Evolutionary conservation across 306 rosid species (phyloP), one percentile per base, ranked within the genome.

Genomic region (Cucumis cinereus): DNA sequence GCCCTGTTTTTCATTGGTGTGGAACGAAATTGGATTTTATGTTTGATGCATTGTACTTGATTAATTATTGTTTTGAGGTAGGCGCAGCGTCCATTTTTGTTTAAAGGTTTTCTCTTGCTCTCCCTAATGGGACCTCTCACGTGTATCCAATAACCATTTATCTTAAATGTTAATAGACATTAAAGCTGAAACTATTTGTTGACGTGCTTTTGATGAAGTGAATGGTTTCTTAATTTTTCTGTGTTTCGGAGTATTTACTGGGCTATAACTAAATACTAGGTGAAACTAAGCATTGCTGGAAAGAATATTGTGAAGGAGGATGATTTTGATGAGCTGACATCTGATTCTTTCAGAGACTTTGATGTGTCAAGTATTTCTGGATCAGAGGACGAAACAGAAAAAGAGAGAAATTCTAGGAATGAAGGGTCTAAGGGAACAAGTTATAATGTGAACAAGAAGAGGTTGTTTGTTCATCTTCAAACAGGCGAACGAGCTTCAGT

Each of bases 301-400:
- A 94, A 94, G 87, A 86, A 62, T 57, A 94, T 50, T 81, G 91
- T 91, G 79, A 94, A 89, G 82, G 98, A 94, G 88, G 98, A 94
- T 63, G 98, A 93, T 79, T 89, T 91, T 85, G 97, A 91, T 75
- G 88, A 85, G 84, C 62, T 94, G 78, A 91, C 97, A 47, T 84
- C 97, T 56, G 97, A 91, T 75, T 90, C 92, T 77, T 90, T 94
- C 71, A 86, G 82, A 80, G 96, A 94, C 62, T 88, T 40, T 82
- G 98, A 94, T 76, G 87, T 94, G 52, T 94, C 98, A 4, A 94
- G 98, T 81, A 94, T 94, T 80, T 91, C 98, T 2, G 98, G 98
- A 56, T 94, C 98, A 3, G 98, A 94, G 45, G 94, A 92, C 66
- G 98, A 90, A 26, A 77, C 77, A 62, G 96, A 86, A 13, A 86